Conservation (phyloP, 331 rosid genomes). For the Pyracantha coccinea region DNA sequence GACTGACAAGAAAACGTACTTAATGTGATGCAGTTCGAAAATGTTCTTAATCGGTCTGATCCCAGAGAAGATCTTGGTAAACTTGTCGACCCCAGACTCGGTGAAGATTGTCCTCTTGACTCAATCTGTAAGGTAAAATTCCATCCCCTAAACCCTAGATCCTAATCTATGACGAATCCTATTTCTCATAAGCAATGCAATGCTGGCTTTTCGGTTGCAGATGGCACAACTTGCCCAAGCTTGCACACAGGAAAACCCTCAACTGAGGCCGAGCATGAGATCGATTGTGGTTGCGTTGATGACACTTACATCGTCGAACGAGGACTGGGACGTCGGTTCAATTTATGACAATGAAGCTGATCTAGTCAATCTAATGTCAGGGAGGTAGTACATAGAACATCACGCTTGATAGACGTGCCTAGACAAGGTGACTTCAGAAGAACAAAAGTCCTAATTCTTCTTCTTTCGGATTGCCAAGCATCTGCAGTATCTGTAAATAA, state of each 20-base stretch:
- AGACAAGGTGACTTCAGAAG: background rate
- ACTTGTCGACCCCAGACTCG: slow-evolving; percentile 60
- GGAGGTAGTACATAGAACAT: slow-evolving; percentile 32
- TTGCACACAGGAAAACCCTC: slow-evolving; percentile 62
- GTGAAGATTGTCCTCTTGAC: slow-evolving; percentile 47
- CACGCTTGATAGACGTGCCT: background rate
- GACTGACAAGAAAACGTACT: background rate
- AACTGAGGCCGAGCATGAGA: slow-evolving; percentile 70
- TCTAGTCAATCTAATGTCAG: slow-evolving; percentile 42
- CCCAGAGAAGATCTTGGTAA: slow-evolving; percentile 45
- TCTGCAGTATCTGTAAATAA: background rate
- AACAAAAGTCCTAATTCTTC: background rate
- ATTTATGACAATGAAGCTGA: slow-evolving; percentile 46
- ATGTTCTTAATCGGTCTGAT: slow-evolving; percentile 29
- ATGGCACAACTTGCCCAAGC: slow-evolving; percentile 60
- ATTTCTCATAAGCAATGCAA: background rate
- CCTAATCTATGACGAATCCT: no score
- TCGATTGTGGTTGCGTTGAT: slow-evolving; percentile 63
- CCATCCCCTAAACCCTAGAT: background rate
- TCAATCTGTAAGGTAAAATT: slow-evolving; percentile 52
- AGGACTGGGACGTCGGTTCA: slow-evolving; percentile 66
- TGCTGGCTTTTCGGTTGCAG: slow-evolving; percentile 24
- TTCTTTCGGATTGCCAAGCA: background rate
- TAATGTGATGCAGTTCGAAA: slow-evolving; percentile 52
- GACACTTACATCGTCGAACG: slow-evolving; percentile 57